Evolutionary conservation across 176 grass and related monocot genomes (phyloP).

Genomic region (Tuctoria greenei): DNA sequence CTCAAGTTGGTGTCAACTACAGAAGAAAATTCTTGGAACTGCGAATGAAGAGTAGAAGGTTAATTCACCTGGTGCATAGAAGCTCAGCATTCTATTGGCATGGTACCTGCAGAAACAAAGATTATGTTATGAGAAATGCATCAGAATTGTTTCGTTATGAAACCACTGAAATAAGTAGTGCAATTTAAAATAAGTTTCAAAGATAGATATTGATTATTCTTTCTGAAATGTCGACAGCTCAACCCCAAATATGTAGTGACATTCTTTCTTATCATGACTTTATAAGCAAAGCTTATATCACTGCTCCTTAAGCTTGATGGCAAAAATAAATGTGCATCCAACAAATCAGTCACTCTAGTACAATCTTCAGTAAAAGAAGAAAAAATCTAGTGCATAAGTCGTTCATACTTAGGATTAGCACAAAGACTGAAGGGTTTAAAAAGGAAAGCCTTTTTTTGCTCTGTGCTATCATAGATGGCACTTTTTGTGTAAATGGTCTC

Average conservation of each 20-base stretch:
- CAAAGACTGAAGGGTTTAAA: neutral
- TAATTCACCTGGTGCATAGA: constrained; percentile 92
- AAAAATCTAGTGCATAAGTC: constrained; percentile 1
- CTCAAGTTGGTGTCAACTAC: neutral
- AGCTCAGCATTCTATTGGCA: constrained; percentile 97
- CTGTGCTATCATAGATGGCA: neutral
- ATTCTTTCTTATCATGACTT: constrained; percentile 16
- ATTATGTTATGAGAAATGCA: constrained; percentile 3
- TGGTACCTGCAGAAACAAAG: constrained; percentile 76
- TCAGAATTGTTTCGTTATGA: neutral
- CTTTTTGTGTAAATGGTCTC: neutral
- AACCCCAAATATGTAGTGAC: neutral
- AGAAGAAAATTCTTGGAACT: neutral
- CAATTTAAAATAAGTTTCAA: neutral
- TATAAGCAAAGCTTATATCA: neutral
- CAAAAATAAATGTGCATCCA: constrained; percentile 1
- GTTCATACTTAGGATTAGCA: too few species aligned
- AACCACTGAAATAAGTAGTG: neutral
- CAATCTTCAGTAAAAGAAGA: neutral
- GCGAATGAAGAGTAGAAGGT: neutral
- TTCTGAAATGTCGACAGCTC: neutral
- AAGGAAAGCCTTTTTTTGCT: neutral
- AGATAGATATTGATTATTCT: neutral
- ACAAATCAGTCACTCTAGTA: too few species aligned
- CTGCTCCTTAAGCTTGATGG: neutral